Evolutionary conservation across 352 stramenopile genomes (phyloP).

Genomic region (Pythium insidiosum): DNA sequence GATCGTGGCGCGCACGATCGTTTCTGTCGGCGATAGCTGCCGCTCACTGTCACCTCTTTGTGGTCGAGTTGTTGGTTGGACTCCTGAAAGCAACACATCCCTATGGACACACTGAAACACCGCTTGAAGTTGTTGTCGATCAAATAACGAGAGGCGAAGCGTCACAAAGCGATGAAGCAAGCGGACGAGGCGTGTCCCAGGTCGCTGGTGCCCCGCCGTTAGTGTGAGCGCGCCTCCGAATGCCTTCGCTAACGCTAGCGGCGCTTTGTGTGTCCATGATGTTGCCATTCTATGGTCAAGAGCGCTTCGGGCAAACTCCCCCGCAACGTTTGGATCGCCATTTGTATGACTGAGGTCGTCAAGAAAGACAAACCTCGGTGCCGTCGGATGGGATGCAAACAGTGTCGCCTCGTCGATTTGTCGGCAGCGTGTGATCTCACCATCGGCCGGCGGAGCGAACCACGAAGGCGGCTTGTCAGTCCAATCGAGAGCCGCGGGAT

Average conservation of each 20-base stretch:
- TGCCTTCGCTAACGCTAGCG: too few relatives aligned
- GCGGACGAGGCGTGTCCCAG: too few relatives aligned
- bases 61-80: too few relatives aligned
- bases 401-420: conserved; percentile 29
- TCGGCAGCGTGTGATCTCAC: conserved; percentile 7
- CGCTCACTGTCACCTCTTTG: too few relatives aligned
- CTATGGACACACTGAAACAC: too few relatives aligned
- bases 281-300: conserved; percentile 36
- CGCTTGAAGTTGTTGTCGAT: too few relatives aligned
- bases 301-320: conserved; percentile 38
- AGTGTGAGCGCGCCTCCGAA: too few relatives aligned
- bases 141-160: too few relatives aligned
- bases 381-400: conserved; percentile 18
- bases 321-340: conserved; percentile 6
- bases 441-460: conserved; percentile 17
- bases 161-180: too few relatives aligned
- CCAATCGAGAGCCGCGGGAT: conserved; percentile 36
- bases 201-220: too few relatives aligned
- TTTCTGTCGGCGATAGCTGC: too few relatives aligned
- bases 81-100: too few relatives aligned
- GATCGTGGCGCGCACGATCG: conserved; percentile 38
- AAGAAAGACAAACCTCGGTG: conserved; percentile 35
- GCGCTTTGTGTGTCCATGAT: conserved; percentile 24
- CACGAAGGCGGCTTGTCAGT: conserved; percentile 25
- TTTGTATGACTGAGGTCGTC: conserved; percentile 34